Evolutionary conservation across 768 basidiomycete species (phyloP).

Genomic region (Hemileccinum impolitum): DNA sequence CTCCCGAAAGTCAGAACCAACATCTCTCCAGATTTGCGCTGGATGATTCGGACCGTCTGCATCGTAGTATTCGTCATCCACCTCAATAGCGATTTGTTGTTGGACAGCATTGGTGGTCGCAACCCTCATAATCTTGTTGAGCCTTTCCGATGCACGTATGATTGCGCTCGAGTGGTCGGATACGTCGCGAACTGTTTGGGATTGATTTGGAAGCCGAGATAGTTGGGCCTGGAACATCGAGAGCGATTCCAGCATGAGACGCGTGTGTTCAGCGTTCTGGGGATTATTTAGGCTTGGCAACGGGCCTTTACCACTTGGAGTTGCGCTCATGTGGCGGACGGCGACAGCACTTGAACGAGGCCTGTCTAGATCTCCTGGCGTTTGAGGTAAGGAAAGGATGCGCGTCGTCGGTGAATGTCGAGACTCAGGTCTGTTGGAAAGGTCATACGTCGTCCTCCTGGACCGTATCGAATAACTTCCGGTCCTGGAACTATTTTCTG

Average conservation of each 20-base stretch:
- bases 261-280: constrained; percentile 53
- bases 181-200: constrained; percentile 49
- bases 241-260: constrained; percentile 69
- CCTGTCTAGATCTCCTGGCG: constrained; percentile 14
- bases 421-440: constrained; percentile 22
- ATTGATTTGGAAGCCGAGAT: constrained; percentile 48
- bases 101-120: constrained; percentile 62
- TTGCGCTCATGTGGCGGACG: constrained; percentile 13
- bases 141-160: constrained; percentile 60
- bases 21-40: constrained; percentile 61
- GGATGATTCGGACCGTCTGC: constrained; percentile 34
- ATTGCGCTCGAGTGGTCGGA: constrained; percentile 59
- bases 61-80: constrained; percentile 43
- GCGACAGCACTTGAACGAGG: constrained; percentile 9
- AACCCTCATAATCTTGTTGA: constrained; percentile 58
- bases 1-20: constrained; percentile 73
- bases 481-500: constrained; percentile 12
- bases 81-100: constrained; percentile 72
- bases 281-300: constrained; percentile 10
- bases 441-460: constrained; percentile 23
- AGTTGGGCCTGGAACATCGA: constrained; percentile 68
- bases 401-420: constrained; percentile 14
- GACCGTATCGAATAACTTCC: constrained; percentile 17
- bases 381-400: constrained; percentile 12
- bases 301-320: constrained; percentile 17